phyloP scores from a whole-genome alignment of 106 monocot species.

The Dendrobium huoshanense region DNA sequence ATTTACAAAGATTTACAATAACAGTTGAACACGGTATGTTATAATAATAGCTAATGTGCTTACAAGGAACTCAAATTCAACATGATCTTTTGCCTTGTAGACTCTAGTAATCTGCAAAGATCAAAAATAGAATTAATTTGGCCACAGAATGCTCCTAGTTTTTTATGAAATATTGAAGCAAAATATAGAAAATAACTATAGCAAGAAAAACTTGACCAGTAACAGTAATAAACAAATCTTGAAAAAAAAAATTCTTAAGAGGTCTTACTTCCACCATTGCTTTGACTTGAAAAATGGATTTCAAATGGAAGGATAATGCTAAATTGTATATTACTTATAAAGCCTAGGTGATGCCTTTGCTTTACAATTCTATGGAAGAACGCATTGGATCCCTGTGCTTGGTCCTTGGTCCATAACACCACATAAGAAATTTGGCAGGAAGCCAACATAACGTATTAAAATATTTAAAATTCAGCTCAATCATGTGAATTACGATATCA shows the following conservation, averaged over 20 bases:
- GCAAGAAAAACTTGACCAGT: background rate
- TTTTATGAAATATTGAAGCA: background rate
- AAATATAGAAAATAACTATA: background rate
- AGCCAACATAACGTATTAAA: too few relatives aligned
- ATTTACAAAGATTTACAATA: background rate
- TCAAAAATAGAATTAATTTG: background rate
- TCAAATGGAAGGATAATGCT: background rate
- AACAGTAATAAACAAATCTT: background rate
- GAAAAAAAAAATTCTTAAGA: background rate
- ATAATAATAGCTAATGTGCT: conserved; percentile 15
- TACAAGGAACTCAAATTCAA: conserved; percentile 84
- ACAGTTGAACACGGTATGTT: background rate
- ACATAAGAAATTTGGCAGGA: too few relatives aligned
- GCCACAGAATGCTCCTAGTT: background rate
- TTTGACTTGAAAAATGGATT: background rate
- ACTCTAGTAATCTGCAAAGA: conserved; percentile 68
- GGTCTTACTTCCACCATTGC: background rate
- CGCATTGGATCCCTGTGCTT: too few relatives aligned
- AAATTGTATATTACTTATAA: too few relatives aligned
- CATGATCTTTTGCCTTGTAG: conserved; percentile 81
- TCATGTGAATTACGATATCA: too few relatives aligned
- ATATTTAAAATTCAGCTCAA: too few relatives aligned
- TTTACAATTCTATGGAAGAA: too few relatives aligned
- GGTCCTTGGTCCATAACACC: too few relatives aligned
- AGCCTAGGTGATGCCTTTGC: too few relatives aligned